Evolutionary conservation across 257 asterid genomes (phyloP).

Genomic region (Solanum lycopersicoides): DNA sequence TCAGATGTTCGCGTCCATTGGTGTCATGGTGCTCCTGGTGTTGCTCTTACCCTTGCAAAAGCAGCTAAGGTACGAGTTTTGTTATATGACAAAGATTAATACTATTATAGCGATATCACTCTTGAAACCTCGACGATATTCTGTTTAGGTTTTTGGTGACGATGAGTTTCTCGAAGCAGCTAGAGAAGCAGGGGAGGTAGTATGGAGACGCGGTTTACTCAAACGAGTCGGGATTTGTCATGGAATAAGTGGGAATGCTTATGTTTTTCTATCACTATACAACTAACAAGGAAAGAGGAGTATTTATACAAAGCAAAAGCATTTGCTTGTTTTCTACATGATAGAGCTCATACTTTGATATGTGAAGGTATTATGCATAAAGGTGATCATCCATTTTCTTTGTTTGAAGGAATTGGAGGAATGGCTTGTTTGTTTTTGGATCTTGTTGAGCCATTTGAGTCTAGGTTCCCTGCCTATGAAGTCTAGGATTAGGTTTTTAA

Average conservation of each 20-base stretch:
- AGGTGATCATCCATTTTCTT: slow-evolving; percentile 68
- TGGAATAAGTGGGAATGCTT: slow-evolving; percentile 80
- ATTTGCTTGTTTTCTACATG: slow-evolving; percentile 60
- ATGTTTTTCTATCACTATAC: slow-evolving; percentile 59
- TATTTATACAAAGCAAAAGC: slow-evolving; percentile 67
- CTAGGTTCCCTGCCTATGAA: slow-evolving; percentile 61
- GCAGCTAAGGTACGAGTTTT: slow-evolving; percentile 46
- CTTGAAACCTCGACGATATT: neutral
- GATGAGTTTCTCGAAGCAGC: slow-evolving; percentile 69
- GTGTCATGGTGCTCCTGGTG: slow-evolving; percentile 88
- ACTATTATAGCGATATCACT: neutral
- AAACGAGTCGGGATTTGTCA: slow-evolving; percentile 76
- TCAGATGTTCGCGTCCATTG: slow-evolving; percentile 68
- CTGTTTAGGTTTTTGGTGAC: slow-evolving; percentile 41
- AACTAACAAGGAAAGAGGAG: slow-evolving; percentile 51
- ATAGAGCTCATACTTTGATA: slow-evolving; percentile 44
- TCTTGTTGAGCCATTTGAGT: slow-evolving; percentile 44
- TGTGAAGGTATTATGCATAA: slow-evolving; percentile 61
- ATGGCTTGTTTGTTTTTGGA: slow-evolving; percentile 66
- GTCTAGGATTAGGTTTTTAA: slow-evolving; percentile 28
- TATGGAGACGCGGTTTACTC: slow-evolving; percentile 73
- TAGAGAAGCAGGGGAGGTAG: slow-evolving; percentile 64
- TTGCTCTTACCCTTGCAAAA: slow-evolving; percentile 64
- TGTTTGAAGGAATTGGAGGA: slow-evolving; percentile 75
- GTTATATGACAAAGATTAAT: neutral